Evolutionary conservation across 169 alveolate species (phyloP).

Genomic region (Perkinsus chesapeaki): DNA sequence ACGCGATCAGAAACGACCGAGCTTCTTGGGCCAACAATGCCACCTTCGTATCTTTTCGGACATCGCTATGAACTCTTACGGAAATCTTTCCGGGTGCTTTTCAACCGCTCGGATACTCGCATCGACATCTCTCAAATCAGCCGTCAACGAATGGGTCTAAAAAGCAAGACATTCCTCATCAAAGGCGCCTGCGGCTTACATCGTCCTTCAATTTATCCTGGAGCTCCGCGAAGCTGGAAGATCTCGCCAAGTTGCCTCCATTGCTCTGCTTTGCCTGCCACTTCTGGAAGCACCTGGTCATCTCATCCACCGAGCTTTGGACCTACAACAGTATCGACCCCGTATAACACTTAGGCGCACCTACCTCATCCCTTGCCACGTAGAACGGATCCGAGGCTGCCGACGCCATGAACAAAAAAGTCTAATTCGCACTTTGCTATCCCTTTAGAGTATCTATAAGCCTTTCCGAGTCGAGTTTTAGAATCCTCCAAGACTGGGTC

Average conservation of each 20-base stretch:
- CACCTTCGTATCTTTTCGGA: not conserved
- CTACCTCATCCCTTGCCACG: conserved; percentile 11
- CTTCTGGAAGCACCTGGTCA: not conserved
- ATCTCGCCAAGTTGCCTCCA: not conserved
- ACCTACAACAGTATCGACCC: not conserved
- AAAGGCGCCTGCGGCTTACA: too few species aligned
- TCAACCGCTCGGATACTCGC: not conserved
- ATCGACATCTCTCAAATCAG: not conserved
- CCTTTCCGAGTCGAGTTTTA: too few species aligned
- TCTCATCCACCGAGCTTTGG: not conserved
- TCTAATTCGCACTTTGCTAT: not conserved
- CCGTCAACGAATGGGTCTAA: not conserved
- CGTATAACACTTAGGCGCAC: not conserved
- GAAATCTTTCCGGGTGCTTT: not conserved
- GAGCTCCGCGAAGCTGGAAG: not conserved
- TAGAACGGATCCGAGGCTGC: conserved; percentile 7
- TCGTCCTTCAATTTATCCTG: not conserved
- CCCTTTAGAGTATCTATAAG: too few species aligned
- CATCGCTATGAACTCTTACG: not conserved
- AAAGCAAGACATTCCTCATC: too few species aligned
- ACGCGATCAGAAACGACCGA: not conserved
- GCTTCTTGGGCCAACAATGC: not conserved
- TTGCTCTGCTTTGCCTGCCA: not conserved
- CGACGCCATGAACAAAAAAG: not conserved
- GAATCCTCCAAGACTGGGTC: too few species aligned